A percentile compares a stretch with the other conserved stretches of the same genome.
phyloP scores from a whole-genome alignment of 306 rosid genomes.

The Glycine tomentella region DNA sequence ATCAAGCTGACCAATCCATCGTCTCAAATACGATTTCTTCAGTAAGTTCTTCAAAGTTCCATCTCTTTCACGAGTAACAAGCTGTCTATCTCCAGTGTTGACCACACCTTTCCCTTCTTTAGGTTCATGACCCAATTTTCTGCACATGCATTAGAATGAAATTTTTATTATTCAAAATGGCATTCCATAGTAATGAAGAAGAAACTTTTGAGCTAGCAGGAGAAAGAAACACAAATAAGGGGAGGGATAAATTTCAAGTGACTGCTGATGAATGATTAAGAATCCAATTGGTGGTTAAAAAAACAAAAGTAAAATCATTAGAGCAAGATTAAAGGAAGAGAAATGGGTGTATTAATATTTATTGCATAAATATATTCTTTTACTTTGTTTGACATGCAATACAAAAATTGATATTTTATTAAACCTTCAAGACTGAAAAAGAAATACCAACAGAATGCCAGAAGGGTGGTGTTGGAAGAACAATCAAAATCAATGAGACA shows the following conservation, averaged over 20 bases:
- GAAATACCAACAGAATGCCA: slow-evolving; percentile 10
- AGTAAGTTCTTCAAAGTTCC: slow-evolving; percentile 78
- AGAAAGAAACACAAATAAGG: slow-evolving; percentile 15
- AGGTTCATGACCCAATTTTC: slow-evolving; percentile 61
- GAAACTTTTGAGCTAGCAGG: slow-evolving; percentile 34
- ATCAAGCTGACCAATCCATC: slow-evolving; percentile 77
- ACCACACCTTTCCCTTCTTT: slow-evolving; percentile 54
- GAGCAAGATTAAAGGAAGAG: slow-evolving; percentile 35
- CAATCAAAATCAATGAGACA: slow-evolving; percentile 33
- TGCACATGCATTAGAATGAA: slow-evolving; percentile 48
- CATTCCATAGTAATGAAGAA: slow-evolving; percentile 38
- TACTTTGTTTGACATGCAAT: slow-evolving; percentile 23
- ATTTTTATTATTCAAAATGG: slow-evolving; percentile 25
- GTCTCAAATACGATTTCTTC: slow-evolving; percentile 83
- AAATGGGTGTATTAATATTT: slow-evolving; percentile 15
- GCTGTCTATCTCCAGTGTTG: slow-evolving; percentile 57
- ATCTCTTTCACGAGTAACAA: slow-evolving; percentile 62
- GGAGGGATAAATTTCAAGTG: slow-evolving; percentile 24
- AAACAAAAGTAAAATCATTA: slow-evolving; percentile 8
- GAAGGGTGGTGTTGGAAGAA: slow-evolving; percentile 28
- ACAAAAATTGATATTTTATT: slow-evolving; percentile 14
- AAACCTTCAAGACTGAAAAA: slow-evolving; percentile 25
- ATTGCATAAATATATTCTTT: slow-evolving; percentile 16
- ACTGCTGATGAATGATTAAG: slow-evolving; percentile 26
- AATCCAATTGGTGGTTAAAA: slow-evolving; percentile 15